Evolutionary conservation across 108 stramenopile genomes (phyloP), one percentile per base, ranked within the genome.

Genomic region (Fragilariopsis cylindrus): DNA sequence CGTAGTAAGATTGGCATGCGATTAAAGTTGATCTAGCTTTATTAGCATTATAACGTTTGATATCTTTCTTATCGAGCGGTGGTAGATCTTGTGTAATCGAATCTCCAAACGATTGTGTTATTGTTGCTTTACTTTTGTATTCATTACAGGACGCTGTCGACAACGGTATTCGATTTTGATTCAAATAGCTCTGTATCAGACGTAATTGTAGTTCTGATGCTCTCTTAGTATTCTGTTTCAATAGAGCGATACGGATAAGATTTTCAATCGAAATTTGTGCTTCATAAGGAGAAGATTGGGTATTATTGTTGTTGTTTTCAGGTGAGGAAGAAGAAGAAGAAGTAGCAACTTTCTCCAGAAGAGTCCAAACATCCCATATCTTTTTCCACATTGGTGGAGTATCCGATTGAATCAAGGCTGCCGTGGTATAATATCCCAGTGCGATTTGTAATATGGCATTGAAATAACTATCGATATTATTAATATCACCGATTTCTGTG

Each of bases 341-440:
- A n/a, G 52, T 53, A 57, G 41, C 39, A 69, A 42, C 66, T 66
- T 19, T 72, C 39, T 73, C 72, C 57, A 76, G 46, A 74, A 71
- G 62, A n/a, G 6, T 46, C 75, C 67, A 67, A 19, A 62, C 77
- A 78, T 77, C 87, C 71, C 74, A 77, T 7, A 65, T 74, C 75
- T 74, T 87, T 69, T 76, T 91, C 81, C 81, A 86, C 81, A 81
- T 81, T 40, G 65, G 80, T 19, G 84, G 84, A 46, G 74, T 77
- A 58, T 85, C 80, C 13, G 76, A 76, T 48, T 81, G 76, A 55
- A 81, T 74, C 5, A 30, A 50, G 15, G 80, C 77, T 13, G 80
- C 84, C 43, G 69, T 67, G 48, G 48, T 70, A 57, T 70, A 85
- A 58, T 72, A 81, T 19, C 84, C 84, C 54, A 77, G 50, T 0